Conservation (phyloP, 768 basidiomycete species). For the Daedalea quercina region DNA sequence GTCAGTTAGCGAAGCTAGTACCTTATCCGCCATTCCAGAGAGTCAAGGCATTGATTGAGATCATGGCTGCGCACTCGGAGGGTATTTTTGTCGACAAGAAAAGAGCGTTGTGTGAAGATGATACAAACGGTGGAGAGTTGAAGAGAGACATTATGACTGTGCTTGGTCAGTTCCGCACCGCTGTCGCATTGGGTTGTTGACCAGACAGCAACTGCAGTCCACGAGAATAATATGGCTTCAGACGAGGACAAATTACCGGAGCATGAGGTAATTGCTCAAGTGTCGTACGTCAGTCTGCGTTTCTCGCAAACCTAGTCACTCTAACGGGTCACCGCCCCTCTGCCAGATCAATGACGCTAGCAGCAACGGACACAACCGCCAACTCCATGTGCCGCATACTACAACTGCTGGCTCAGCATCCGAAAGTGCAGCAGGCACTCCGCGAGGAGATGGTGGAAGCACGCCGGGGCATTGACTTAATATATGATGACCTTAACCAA, state of each 20-base stretch:
- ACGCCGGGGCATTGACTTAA: constrained; percentile 23
- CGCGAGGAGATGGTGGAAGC: constrained; percentile 16
- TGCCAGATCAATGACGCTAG: constrained; percentile 18
- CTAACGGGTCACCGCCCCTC: too few relatives aligned
- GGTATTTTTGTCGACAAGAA: constrained; percentile 33
- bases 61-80: constrained; percentile 31
- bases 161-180: constrained; percentile 26
- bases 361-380: constrained; percentile 21
- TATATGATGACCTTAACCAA: constrained; percentile 9
- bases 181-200: too few relatives aligned
- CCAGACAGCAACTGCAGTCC: constrained; percentile 7
- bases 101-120: constrained; percentile 26
- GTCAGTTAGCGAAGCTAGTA: constrained; percentile 25
- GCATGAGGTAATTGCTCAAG: constrained; percentile 10
- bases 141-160: constrained; percentile 41
- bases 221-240: constrained; percentile 9
- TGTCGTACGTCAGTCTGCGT: constrained; percentile 6
- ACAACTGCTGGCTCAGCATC: constrained; percentile 20
- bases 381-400: constrained; percentile 14
- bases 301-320: not conserved
- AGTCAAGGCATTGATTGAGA: constrained; percentile 19
- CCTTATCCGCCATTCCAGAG: constrained; percentile 25
- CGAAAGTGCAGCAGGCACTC: constrained; percentile 27
- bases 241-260: constrained; percentile 9
- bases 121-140: constrained; percentile 26